Base-by-base conservation (phyloP, 1,284 basidiomycete genomes). In the Malassezia brasiliensis region DNA sequence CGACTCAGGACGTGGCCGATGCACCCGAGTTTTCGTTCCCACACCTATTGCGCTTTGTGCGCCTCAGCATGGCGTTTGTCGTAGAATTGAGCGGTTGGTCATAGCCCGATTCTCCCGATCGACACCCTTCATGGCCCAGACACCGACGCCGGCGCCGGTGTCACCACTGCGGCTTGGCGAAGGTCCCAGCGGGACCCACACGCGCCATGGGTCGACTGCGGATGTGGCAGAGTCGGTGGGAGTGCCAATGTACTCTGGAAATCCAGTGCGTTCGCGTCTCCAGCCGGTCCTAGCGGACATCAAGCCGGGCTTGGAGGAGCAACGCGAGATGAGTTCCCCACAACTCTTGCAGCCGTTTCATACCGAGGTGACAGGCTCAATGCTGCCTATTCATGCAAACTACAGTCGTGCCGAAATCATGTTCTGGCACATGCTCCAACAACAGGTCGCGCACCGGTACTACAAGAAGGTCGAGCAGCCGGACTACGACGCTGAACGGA, bases 51-150 rank as follows among this genome's bases (percentile, higher is more conserved):
- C 64, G 66, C 50, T 74, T 74, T 47, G 66, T 66, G 7, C 44
- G 62, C 15, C 59, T 74, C 10, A 58, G 59, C 20, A 56, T 62
- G 22, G 61, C 63, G 7, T 74, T 70, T 57, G 65, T 62, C 17
- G 67, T 72, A 30, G 71, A 72, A 53, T 47, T 74, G 1, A 62
- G 58, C 2, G 71, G 65, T 2, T 73, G 68, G 70, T 25, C 42
- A 5, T 45, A 25, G 42, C 45, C 45, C 45, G 45, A 47, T 47
- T 32, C 9, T 15, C 45, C 45, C 45, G 45, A 47, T 47, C 35
- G 15, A n/a, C 3, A 15, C 17, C 32, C 40, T 42, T 20, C 40
- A 42, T 42, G 40, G 30, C 40, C 40, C 40, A 30, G 40, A 3
- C 40, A 7, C 40, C 40, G 15, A 42, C 22, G 40, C 40, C 6